Percentiles rank a stretch among this genome's conserved stretches.
These are phyloP conservation scores for Fonsecaea erecta DNA, from an alignment of 2,329 filamentous ascomycete genomes.

Conservation along the genomic window DNA sequence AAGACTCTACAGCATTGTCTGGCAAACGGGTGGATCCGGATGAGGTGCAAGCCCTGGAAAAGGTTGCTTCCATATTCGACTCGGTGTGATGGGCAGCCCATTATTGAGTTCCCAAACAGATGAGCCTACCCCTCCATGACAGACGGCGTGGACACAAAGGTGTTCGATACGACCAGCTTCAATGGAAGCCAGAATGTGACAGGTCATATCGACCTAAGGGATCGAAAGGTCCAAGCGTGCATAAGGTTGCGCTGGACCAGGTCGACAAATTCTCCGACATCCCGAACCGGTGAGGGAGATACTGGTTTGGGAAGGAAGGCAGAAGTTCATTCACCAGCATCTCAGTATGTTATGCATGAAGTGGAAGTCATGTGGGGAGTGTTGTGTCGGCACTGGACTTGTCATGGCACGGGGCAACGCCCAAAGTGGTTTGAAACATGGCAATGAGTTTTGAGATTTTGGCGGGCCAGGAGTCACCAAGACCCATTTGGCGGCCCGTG, in stretches of 20 bases:
- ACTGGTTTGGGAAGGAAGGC: conserved; percentile 26
- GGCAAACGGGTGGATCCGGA: conserved; percentile 32
- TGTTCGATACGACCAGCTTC: background rate
- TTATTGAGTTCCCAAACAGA: background rate
- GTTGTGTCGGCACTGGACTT: conserved; percentile 4
- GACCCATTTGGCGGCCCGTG: conserved; percentile 10
- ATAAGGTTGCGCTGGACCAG: conserved; percentile 18
- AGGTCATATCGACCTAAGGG: conserved; percentile 12
- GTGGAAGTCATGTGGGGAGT: conserved; percentile 27
- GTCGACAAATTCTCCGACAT: conserved; percentile 6
- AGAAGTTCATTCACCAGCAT: conserved; percentile 28
- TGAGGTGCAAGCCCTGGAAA: conserved; percentile 38
- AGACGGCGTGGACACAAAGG: background rate
- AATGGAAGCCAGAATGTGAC: conserved; percentile 3
- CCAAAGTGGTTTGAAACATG: conserved; percentile 11
- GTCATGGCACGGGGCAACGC: conserved; percentile 11
- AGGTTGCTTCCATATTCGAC: conserved; percentile 37
- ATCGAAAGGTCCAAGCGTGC: conserved; percentile 8
- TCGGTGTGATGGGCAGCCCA: conserved; percentile 24
- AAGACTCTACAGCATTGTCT: conserved; percentile 23
- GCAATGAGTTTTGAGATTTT: conserved; percentile 8
- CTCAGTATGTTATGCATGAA: conserved; percentile 33
- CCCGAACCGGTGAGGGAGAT: conserved; percentile 18
- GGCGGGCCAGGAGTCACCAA: conserved; percentile 13
- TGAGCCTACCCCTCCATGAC: background rate